phyloP scores from a whole-genome alignment of 345 rosid species.

The Luvunga scandens region DNA sequence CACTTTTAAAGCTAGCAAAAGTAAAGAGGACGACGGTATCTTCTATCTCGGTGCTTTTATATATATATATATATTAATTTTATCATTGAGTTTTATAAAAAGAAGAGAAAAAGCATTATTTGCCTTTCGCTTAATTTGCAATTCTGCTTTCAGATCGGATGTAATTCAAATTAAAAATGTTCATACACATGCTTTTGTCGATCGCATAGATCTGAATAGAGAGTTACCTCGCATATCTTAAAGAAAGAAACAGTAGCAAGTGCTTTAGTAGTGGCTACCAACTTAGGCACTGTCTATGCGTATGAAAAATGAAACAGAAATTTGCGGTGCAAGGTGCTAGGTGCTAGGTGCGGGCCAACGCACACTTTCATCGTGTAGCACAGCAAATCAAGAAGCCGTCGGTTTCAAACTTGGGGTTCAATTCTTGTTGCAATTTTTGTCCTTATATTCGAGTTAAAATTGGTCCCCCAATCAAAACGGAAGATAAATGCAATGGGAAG shows the following conservation, averaged over 20 bases:
- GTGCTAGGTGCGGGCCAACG: background rate
- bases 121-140: background rate
- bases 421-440: background rate
- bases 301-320: background rate
- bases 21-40: background rate
- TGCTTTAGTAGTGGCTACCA: background rate
- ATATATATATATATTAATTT: background rate
- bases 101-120: background rate
- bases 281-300: background rate
- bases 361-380: background rate
- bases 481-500: background rate
- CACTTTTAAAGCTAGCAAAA: background rate
- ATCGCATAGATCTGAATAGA: background rate
- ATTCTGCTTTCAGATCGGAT: background rate
- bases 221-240: background rate
- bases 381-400: background rate
- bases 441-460: background rate
- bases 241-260: background rate
- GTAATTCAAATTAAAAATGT: background rate
- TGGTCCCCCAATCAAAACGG: background rate
- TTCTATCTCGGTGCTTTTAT: background rate
- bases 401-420: background rate
- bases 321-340: background rate
- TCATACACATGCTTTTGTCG: background rate
- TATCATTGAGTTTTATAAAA: background rate